phyloP scores from a whole-genome alignment of 208 protist species.

The Novymonas esmeraldas region DNA sequence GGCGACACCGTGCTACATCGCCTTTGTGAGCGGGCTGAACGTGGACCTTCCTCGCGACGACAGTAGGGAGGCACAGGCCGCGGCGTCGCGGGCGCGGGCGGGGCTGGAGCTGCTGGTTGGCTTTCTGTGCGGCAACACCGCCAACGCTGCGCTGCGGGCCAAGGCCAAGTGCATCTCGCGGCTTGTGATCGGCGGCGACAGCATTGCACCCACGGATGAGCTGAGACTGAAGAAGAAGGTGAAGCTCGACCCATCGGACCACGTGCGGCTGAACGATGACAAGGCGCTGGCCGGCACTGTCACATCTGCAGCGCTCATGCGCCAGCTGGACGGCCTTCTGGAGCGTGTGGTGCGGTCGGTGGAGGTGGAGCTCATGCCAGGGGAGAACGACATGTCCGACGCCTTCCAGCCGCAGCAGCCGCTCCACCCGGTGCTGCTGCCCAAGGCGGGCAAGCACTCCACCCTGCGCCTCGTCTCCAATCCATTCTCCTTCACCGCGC shows the following conservation, averaged over 20 bases:
- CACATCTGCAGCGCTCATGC: slow-evolving; percentile 73
- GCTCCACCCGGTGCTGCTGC: slow-evolving; percentile 86
- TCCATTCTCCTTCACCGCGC: slow-evolving; percentile 75
- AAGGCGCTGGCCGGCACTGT: slow-evolving; percentile 40
- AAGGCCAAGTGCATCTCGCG: slow-evolving; percentile 64
- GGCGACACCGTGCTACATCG: slow-evolving; percentile 76
- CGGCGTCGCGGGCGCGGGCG: slow-evolving; percentile 30
- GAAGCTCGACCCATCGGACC: slow-evolving; percentile 83
- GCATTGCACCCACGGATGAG: slow-evolving; percentile 87
- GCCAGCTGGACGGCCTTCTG: slow-evolving; percentile 72
- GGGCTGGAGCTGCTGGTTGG: slow-evolving; percentile 78
- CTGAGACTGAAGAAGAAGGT: slow-evolving; percentile 86
- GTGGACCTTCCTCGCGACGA: slow-evolving; percentile 26
- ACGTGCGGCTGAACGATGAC: slow-evolving; percentile 71
- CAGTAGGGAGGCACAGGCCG: slow-evolving; percentile 27
- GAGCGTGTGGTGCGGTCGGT: slow-evolving; percentile 62
- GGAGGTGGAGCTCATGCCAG: slow-evolving; percentile 92
- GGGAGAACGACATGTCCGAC: slow-evolving; percentile 89
- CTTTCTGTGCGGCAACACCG: slow-evolving; percentile 77
- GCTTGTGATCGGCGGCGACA: slow-evolving; percentile 87
- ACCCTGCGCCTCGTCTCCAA: slow-evolving; percentile 84
- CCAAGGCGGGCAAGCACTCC: slow-evolving; percentile 63
- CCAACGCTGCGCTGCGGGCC: slow-evolving; percentile 41
- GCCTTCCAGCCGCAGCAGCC: slow-evolving; percentile 93
- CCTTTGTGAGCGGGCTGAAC: slow-evolving; percentile 80